A percentile compares a stretch with the other conserved stretches of the same genome.
Evolutionary conservation across 208 protist species (phyloP).

Genomic region (Trypanosoma mega): DNA sequence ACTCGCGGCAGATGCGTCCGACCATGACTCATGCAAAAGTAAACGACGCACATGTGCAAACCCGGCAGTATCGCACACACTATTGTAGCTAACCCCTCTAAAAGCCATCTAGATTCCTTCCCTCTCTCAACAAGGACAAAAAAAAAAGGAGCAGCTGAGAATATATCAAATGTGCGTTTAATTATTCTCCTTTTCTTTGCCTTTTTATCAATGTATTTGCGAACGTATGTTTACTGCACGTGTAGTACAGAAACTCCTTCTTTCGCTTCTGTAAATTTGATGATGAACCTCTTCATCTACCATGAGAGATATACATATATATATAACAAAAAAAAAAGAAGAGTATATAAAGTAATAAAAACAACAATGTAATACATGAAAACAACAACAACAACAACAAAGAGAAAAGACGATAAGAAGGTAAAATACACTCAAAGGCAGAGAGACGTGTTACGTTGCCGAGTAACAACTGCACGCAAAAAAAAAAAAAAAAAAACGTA

Average conservation of each 20-base stretch:
- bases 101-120: neutral
- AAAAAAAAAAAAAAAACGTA: neutral
- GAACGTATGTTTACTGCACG: too few relatives aligned
- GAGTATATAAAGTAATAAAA: conserved; percentile 11
- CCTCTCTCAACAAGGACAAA: neutral
- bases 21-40: conserved; percentile 17
- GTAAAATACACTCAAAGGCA: too few relatives aligned
- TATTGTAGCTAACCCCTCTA: neutral
- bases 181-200: neutral
- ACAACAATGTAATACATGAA: conserved; percentile 6
- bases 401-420: too few relatives aligned
- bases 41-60: conserved; percentile 7
- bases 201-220: too few relatives aligned
- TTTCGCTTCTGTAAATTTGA: too few relatives aligned
- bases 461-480: too few relatives aligned
- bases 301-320: conserved; percentile 3
- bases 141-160: too few relatives aligned
- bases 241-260: too few relatives aligned
- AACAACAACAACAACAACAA: neutral
- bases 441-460: too few relatives aligned
- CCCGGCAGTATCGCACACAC: neutral
- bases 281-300: neutral
- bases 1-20: neutral
- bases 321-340: conserved; percentile 13
- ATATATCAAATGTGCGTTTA: too few relatives aligned